A percentile compares a stretch with the other conserved stretches of the same genome.
Evolutionary conservation across 345 rosid genomes (phyloP).

Genomic region (Isatis tinctoria): DNA sequence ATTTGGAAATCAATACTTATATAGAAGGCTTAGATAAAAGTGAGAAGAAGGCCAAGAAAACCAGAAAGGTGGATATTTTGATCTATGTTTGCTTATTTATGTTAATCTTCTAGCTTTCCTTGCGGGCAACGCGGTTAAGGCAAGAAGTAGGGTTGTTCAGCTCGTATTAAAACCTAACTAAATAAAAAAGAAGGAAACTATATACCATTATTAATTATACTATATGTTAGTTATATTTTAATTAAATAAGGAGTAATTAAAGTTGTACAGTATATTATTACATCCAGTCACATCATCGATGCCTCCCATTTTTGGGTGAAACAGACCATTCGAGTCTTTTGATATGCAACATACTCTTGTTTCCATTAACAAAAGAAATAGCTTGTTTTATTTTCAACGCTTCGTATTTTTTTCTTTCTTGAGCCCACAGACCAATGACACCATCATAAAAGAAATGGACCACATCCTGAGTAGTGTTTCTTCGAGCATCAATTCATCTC

Average conservation of each 20-base stretch:
- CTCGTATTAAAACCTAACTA: neutral
- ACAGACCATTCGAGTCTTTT: neutral
- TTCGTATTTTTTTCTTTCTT: neutral
- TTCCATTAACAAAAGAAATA: neutral
- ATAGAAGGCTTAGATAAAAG: neutral
- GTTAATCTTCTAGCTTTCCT: neutral
- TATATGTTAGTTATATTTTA: neutral
- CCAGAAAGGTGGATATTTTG: neutral
- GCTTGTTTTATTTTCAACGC: neutral
- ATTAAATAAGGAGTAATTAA: neutral
- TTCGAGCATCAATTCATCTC: conserved; percentile 4
- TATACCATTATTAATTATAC: neutral
- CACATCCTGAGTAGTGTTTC: neutral
- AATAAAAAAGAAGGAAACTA: neutral
- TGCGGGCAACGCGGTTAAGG: neutral
- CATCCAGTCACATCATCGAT: neutral
- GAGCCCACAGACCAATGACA: neutral
- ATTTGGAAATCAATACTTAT: neutral
- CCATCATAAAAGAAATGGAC: neutral
- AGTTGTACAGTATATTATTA: neutral
- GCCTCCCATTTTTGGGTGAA: conserved; percentile 1
- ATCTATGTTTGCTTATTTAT: neutral
- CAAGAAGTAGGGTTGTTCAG: neutral
- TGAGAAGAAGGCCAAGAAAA: neutral
- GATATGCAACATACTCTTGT: neutral